Percentiles rank a stretch among this genome's conserved stretches.
Conservation (phyloP, 169 alveolate species). For the Plasmodium yoelii region DNA sequence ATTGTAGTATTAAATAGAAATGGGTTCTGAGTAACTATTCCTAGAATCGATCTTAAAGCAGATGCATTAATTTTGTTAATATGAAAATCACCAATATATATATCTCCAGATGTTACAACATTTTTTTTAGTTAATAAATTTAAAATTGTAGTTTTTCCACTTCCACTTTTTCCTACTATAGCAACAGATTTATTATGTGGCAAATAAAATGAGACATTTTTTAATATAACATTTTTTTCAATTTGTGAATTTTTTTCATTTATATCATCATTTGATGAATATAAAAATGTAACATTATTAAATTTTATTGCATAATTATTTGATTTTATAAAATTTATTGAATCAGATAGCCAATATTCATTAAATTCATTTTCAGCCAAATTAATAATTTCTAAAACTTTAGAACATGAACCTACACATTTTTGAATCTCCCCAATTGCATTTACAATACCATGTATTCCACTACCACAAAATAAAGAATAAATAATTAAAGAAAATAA, state of each 20-base stretch:
- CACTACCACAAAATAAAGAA: constrained; percentile 80
- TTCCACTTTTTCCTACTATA: constrained; percentile 94
- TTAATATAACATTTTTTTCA: constrained; percentile 19
- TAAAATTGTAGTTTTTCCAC: constrained; percentile 94
- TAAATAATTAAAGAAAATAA: constrained; percentile 82
- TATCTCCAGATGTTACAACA: constrained; percentile 83
- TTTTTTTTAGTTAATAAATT: constrained; percentile 91
- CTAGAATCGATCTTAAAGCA: constrained; percentile 38
- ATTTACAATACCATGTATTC: constrained; percentile 77
- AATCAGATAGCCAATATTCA: constrained; percentile 27
- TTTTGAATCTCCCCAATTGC: constrained; percentile 78
- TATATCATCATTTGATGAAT: background rate
- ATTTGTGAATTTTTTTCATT: background rate
- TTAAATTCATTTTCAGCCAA: constrained; percentile 47
- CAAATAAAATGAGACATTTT: constrained; percentile 45
- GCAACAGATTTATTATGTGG: constrained; percentile 88
- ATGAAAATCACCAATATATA: constrained; percentile 77
- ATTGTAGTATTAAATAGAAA: constrained; percentile 43
- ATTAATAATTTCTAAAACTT: constrained; percentile 67
- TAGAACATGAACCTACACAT: constrained; percentile 79
- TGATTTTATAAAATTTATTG: constrained; percentile 35
- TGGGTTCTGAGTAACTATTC: constrained; percentile 64
- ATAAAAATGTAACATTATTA: constrained; percentile 65
- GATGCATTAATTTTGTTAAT: constrained; percentile 42
- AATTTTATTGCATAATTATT: constrained; percentile 30